Percentiles rank a stretch among this genome's conserved stretches.
Conservation (phyloP, 768 basidiomycete genomes). For the Kwoniella dejecticola region DNA sequence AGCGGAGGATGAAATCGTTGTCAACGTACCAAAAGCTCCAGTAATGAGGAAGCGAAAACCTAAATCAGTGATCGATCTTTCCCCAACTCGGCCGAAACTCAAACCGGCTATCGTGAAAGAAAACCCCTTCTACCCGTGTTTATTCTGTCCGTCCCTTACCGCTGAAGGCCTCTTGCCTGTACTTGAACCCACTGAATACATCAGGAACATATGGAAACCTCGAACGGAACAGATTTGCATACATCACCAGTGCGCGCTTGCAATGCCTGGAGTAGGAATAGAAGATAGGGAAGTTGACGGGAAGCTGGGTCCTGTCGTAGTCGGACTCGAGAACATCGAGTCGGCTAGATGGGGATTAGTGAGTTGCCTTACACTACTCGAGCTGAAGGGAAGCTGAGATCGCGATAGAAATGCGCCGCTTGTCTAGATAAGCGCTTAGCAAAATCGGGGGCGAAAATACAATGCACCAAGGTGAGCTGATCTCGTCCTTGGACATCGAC, state of each 20-base stretch:
- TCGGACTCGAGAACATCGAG: slow-evolving; percentile 83
- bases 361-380: slow-evolving; percentile 41
- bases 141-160: slow-evolving; percentile 47
- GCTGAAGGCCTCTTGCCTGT: slow-evolving; percentile 36
- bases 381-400: not conserved
- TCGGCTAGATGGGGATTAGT: slow-evolving; percentile 93
- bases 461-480: slow-evolving; percentile 70
- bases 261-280: slow-evolving; percentile 90
- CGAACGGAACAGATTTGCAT: slow-evolving; percentile 59
- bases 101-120: slow-evolving; percentile 19
- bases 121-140: slow-evolving; percentile 36
- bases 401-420: slow-evolving; percentile 77
- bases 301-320: slow-evolving; percentile 59
- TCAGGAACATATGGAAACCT: slow-evolving; percentile 59
- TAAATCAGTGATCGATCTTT: slow-evolving; percentile 18
- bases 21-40: slow-evolving; percentile 3
- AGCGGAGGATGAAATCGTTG: slow-evolving; percentile 8
- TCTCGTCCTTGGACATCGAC: not conserved
- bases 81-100: slow-evolving; percentile 6
- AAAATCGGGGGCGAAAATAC: slow-evolving; percentile 60
- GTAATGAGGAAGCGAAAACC: slow-evolving; percentile 28
- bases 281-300: slow-evolving; percentile 59
- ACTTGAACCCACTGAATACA: slow-evolving; percentile 57
- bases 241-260: slow-evolving; percentile 75
- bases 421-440: slow-evolving; percentile 66